phyloP scores from a whole-genome alignment of 176 grass and related monocot species.

The Carex pumila region DNA sequence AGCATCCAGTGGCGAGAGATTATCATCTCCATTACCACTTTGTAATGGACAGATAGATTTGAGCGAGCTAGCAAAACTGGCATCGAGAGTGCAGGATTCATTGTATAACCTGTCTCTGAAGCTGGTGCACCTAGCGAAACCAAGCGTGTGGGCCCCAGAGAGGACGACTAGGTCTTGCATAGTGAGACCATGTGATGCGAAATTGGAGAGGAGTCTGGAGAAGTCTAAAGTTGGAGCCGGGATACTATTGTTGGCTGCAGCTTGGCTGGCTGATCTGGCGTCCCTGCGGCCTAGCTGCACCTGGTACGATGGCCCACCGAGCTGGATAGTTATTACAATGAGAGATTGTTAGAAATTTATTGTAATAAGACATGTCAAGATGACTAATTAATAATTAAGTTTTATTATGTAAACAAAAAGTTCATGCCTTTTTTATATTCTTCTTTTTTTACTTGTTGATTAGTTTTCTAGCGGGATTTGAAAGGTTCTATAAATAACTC shows the following conservation, averaged over 20 bases:
- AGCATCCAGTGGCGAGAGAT: constrained; percentile 48
- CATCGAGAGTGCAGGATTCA: constrained; percentile 48
- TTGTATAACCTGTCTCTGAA: constrained; percentile 72
- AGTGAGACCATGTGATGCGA: constrained; percentile 47
- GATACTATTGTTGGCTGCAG: constrained; percentile 57
- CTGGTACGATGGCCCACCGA: constrained; percentile 54
- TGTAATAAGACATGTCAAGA: not conserved
- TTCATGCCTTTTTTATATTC: not conserved
- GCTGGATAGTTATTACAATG: constrained; percentile 22
- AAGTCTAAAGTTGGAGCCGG: constrained; percentile 43
- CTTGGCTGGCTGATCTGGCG: constrained; percentile 50
- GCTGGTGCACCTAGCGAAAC: constrained; percentile 54
- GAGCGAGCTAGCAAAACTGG: constrained; percentile 30
- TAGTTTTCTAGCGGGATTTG: not conserved
- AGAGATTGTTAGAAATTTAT: not conserved
- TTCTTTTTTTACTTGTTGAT: not conserved
- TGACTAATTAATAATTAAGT: not conserved
- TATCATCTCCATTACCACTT: constrained; percentile 33
- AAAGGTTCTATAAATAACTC: not conserved
- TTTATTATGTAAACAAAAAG: not conserved
- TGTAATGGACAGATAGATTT: constrained; percentile 26
- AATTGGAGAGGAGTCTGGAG: constrained; percentile 40
- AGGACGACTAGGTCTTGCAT: constrained; percentile 61
- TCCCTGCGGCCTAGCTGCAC: constrained; percentile 62
- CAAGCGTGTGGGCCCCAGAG: constrained; percentile 62